Evolutionary conservation across 2,329 filamentous ascomycete genomes (phyloP).

Genomic region (Aspergillus intermedius): DNA sequence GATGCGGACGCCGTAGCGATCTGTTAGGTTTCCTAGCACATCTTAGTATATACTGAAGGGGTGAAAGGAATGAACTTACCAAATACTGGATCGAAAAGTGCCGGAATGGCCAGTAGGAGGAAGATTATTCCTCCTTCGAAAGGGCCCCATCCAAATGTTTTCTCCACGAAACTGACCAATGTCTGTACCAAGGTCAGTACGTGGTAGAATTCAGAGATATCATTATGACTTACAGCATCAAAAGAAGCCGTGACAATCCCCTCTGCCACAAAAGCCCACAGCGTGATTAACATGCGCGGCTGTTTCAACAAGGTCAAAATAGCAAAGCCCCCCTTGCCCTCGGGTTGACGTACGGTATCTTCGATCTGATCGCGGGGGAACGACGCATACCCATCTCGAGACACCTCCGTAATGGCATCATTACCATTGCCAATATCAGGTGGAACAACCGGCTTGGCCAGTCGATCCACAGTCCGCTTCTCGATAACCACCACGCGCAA

Average conservation of each 20-base stretch:
- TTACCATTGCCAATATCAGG: too few relatives aligned
- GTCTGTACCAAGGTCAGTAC: constrained; percentile 5
- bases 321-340: constrained; percentile 22
- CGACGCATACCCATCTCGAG: neutral
- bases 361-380: neutral
- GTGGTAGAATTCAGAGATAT: neutral
- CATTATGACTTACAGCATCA: constrained; percentile 23
- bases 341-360: neutral
- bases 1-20: constrained; percentile 57
- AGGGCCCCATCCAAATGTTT: constrained; percentile 49
- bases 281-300: constrained; percentile 3
- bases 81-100: constrained; percentile 54
- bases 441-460: constrained; percentile 1
- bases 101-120: constrained; percentile 52
- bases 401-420: neutral
- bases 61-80: constrained; percentile 7
- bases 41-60: neutral
- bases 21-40: constrained; percentile 39
- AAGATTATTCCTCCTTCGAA: constrained; percentile 52
- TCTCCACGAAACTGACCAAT: constrained; percentile 48
- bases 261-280: constrained; percentile 3
- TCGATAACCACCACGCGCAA: constrained; percentile 56
- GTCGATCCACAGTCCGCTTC: constrained; percentile 43
- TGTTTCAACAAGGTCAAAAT: constrained; percentile 1
- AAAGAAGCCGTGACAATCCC: constrained; percentile 6